Base-by-base conservation (phyloP, 106 monocot species). In the Dendrobium officinale region DNA sequence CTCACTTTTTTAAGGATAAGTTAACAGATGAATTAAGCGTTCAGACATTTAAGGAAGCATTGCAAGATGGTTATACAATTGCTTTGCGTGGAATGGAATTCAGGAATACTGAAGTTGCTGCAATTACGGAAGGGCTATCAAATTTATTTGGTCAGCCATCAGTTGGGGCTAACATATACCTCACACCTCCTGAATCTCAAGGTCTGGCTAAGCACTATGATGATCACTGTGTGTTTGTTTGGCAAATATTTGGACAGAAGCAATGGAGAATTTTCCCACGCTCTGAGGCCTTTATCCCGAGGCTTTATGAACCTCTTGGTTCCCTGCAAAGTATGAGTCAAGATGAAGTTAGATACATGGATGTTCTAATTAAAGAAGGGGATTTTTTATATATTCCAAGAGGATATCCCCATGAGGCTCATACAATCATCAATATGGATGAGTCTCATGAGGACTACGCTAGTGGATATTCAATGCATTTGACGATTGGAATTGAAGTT, bases 171-270 rank as follows among this genome's bases (percentile, higher is more conserved):
- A 96, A 96, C 47, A 48, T 93, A 48, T 96, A 96, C 77, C 74
- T 96, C 45, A 92, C 96, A 42, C 96, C 96, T 74, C 85, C 90
- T 75, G 61, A 75, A 55, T 90, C 96, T 51, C 96, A 96, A 83
- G 96, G 96, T 55, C 82, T 96, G 66, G 85, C 90, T 55, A 74
- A 73, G 43, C 96, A 96, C 67, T 96, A 80, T 85, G 96, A 96
- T 64, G 96, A 96, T 84, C 96, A 96, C 84, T 96, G 93, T 79
- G 93, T 96, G 64, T 88, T 96, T 83, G 89, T 96, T 47, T 96
- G 91, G 81, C 96, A 96, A 77, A 72, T 96, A 40, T 56, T 76
- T 79, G 96, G 96, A 24, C 75, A 64, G 22, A 96, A 96, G 76
- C 55, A 75, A 70, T 96, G 96, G 96, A 83, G 26, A 33, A 72